Evolutionary conservation across 305 asterid genomes (phyloP).

Genomic region (Fraxinus albicans): DNA sequence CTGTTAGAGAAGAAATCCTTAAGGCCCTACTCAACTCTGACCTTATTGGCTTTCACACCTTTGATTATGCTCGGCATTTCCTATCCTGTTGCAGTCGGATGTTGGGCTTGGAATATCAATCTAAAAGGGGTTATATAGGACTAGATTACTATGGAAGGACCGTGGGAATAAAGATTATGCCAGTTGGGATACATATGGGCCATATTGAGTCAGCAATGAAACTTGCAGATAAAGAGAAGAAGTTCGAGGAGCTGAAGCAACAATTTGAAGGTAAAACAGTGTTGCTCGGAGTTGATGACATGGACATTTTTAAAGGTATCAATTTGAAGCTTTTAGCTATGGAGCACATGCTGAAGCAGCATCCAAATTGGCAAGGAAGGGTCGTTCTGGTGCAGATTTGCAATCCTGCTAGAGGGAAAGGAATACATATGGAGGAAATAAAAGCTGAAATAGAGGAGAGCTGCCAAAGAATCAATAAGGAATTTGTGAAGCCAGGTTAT

Average conservation of each 20-base stretch:
- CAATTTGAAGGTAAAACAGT: conserved; percentile 79
- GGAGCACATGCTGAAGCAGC: conserved; percentile 87
- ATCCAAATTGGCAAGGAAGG: conserved; percentile 78
- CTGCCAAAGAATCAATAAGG: conserved; percentile 63
- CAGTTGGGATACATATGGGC: conserved; percentile 92
- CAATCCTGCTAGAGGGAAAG: conserved; percentile 86
- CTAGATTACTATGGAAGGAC: conserved; percentile 90
- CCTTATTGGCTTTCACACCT: conserved; percentile 91
- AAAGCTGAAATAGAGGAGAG: conserved; percentile 75
- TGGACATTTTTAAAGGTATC: conserved; percentile 93
- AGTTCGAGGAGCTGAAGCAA: conserved; percentile 56
- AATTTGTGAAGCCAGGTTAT: conserved; percentile 77
- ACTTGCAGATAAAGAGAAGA: conserved; percentile 64
- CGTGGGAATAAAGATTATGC: conserved; percentile 91
- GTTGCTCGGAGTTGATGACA: conserved; percentile 84
- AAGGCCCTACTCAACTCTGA: conserved; percentile 84
- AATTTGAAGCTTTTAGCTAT: conserved; percentile 89
- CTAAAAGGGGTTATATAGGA: conserved; percentile 92
- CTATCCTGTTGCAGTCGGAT: conserved; percentile 93
- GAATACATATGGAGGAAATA: conserved; percentile 70
- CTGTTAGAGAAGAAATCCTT: conserved; percentile 89
- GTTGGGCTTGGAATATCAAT: conserved; percentile 90
- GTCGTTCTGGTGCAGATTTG: conserved; percentile 88
- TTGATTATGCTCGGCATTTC: conserved; percentile 90
- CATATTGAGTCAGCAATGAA: conserved; percentile 76